phyloP scores from a whole-genome alignment of 441 rosid genomes.

The Geranium incanum region DNA sequence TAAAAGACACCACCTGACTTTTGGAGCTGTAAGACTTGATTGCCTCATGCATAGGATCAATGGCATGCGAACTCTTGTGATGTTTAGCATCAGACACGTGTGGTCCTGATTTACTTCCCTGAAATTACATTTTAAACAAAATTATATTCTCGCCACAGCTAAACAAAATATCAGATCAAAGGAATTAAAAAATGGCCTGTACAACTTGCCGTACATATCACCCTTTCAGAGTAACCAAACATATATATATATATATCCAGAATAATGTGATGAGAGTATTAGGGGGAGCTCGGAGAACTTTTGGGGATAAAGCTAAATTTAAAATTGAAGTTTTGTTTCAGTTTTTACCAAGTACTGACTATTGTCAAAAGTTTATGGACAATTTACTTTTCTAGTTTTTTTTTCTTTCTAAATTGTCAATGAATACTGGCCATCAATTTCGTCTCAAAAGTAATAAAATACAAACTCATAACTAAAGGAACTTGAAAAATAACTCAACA shows the following conservation, averaged over 20 bases:
- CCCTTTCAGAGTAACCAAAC: background rate
- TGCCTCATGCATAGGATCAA: conserved; percentile 28
- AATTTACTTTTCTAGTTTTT: background rate
- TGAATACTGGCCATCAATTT: background rate
- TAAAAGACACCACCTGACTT: conserved; percentile 65
- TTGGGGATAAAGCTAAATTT: background rate
- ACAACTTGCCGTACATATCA: conserved; percentile 3
- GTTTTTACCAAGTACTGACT: background rate
- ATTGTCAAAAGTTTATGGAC: background rate
- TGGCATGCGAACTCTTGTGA: conserved; percentile 20
- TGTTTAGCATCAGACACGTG: conserved; percentile 20
- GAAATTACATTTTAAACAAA: conserved; percentile 17
- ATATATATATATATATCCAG: background rate
- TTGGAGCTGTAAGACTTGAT: conserved; percentile 46
- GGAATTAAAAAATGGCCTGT: background rate
- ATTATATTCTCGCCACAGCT: background rate
- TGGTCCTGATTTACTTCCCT: conserved; percentile 25
- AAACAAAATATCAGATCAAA: background rate
- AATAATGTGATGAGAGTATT: background rate
- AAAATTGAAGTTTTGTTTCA: background rate
- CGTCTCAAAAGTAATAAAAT: background rate
- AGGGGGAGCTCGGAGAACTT: background rate
- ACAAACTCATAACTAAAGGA: background rate
- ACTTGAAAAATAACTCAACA: background rate
- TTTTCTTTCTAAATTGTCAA: background rate